Evolutionary conservation across 2,329 filamentous ascomycete genomes (phyloP).

Genomic region (Dichotomopilus funicola): DNA sequence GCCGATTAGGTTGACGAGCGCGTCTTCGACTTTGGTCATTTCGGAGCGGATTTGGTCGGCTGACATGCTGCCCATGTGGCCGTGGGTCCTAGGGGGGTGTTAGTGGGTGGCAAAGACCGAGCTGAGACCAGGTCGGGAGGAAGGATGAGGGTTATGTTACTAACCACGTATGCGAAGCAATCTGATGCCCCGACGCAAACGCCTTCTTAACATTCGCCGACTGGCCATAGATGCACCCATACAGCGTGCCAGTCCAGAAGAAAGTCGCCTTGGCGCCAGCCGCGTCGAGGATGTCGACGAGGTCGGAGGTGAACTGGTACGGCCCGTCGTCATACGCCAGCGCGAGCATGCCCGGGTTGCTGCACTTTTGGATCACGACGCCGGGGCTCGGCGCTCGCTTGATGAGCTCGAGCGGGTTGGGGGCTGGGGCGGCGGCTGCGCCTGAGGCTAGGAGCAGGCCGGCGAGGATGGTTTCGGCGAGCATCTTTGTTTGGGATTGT

Average conservation of each 20-base stretch:
- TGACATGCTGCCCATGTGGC: constrained; percentile 36
- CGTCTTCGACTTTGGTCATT: constrained; percentile 46
- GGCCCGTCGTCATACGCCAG: constrained; percentile 51
- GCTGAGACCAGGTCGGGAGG: background rate
- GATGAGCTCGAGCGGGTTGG: constrained; percentile 35
- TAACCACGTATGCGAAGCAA: constrained; percentile 48
- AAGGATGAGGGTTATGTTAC: background rate
- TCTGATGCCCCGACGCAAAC: constrained; percentile 44
- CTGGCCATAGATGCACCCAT: constrained; percentile 46
- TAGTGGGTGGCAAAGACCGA: background rate
- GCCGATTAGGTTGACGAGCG: constrained; percentile 44
- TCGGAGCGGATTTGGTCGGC: constrained; percentile 37
- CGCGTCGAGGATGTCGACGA: constrained; percentile 45
- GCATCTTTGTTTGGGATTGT: constrained; percentile 10
- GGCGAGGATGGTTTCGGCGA: constrained; percentile 13
- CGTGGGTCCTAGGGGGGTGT: constrained; percentile 36
- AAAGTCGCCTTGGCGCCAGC: constrained; percentile 47
- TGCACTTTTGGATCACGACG: constrained; percentile 40
- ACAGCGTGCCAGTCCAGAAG: constrained; percentile 46
- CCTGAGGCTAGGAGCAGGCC: constrained; percentile 16
- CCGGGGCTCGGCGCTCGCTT: constrained; percentile 37
- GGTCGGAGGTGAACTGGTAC: constrained; percentile 40
- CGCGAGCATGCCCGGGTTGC: constrained; percentile 39
- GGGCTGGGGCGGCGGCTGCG: constrained; percentile 15
- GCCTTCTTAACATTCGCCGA: constrained; percentile 47